phyloP scores from a whole-genome alignment of 176 grass and related monocot genomes.

The Triticum aestivum region DNA sequence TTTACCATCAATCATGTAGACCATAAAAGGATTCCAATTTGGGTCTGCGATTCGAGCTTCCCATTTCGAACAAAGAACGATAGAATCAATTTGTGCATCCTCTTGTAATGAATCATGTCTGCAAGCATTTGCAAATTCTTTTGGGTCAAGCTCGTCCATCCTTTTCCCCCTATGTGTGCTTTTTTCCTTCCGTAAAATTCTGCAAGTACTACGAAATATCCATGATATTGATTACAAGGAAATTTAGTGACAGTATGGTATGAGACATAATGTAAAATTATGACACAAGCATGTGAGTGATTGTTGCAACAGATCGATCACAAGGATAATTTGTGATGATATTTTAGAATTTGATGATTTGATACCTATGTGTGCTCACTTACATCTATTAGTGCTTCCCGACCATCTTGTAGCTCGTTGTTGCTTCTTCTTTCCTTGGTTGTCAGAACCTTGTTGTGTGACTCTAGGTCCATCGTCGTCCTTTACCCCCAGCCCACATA shows the following conservation, averaged over 20 bases:
- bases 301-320: background rate
- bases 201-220: background rate
- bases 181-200: background rate
- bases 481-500: no score
- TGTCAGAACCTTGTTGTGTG: background rate
- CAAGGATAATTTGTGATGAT: background rate
- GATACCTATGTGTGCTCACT: background rate
- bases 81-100: conserved; percentile 20
- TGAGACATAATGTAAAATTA: background rate
- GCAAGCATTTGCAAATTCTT: conserved; percentile 36
- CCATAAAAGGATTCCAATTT: no score
- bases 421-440: background rate
- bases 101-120: conserved; percentile 21
- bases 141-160: conserved; percentile 52
- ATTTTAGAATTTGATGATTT: background rate
- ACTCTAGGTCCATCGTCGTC: background rate
- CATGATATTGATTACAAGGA: background rate
- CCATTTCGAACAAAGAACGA: background rate
- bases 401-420: background rate
- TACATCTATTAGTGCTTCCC: background rate
- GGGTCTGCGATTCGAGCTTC: no score
- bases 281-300: background rate
- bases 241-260: background rate
- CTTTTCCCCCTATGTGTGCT: conserved; percentile 24
- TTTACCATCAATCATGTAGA: no score